Conservation (phyloP, 768 basidiomycete species). For the Tricholomella constricta region DNA sequence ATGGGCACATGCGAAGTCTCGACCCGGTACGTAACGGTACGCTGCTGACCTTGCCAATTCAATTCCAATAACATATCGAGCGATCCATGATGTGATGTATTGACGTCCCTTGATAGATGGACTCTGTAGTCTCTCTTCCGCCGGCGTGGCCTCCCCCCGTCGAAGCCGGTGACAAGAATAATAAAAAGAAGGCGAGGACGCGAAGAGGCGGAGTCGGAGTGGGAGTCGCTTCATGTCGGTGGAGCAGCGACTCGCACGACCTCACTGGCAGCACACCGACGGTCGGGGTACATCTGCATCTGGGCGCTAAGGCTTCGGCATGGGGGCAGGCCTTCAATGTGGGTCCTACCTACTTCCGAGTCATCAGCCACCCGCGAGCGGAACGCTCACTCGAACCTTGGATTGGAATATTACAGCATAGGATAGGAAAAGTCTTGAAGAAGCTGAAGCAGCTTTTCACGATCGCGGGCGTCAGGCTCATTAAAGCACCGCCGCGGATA, state of each 20-base stretch:
- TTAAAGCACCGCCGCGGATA: neutral
- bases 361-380: no score
- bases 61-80: no score
- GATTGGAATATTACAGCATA: neutral
- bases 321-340: constrained; percentile 1
- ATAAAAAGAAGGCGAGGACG: neutral
- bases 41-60: no score
- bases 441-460: neutral
- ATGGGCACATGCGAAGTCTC: constrained; percentile 1
- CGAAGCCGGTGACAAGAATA: neutral
- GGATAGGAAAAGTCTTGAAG: neutral
- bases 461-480: no score
- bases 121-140: constrained; percentile 4
- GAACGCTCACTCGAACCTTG: no score
- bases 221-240: no score
- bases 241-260: constrained; percentile 5
- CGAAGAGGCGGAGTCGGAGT: no score
- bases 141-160: neutral
- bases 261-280: neutral
- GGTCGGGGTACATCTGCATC: no score
- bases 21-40: neutral
- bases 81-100: no score
- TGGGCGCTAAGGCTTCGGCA: neutral
- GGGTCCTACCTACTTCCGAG: neutral
- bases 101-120: constrained; percentile 1